Conservation (phyloP, 1,139 yeast species). For the Meyerozyma carpophila region DNA sequence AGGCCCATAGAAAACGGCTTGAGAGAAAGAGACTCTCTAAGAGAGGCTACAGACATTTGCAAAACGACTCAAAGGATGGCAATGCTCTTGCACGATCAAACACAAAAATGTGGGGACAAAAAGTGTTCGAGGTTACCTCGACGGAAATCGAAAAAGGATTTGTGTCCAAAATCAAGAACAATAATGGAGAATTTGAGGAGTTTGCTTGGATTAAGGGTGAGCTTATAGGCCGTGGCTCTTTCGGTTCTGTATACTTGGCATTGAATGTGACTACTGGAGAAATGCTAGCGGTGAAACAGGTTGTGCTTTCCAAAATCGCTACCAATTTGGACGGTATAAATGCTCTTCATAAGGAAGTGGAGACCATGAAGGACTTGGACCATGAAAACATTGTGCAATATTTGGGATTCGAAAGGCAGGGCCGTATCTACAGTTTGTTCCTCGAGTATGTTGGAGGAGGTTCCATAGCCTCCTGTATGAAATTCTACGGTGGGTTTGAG, state of each 20-base stretch:
- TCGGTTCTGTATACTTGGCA: conserved; percentile 93
- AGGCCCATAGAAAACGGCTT: conserved; percentile 62
- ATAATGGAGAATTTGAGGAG: conserved; percentile 66
- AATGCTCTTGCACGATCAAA: conserved; percentile 60
- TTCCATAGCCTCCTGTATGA: conserved; percentile 80
- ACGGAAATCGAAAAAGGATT: conserved; percentile 55
- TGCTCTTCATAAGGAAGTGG: conserved; percentile 86
- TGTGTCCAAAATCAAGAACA: conserved; percentile 56
- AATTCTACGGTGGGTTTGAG: conserved; percentile 81
- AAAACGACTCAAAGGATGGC: neutral
- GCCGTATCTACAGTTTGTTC: conserved; percentile 74
- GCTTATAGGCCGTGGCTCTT: conserved; percentile 92
- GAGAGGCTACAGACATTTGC: neutral
- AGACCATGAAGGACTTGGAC: conserved; percentile 89
- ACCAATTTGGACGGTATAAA: conserved; percentile 57
- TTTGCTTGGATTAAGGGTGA: conserved; percentile 99
- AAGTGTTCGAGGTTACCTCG: conserved; percentile 85
- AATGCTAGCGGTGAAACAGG: conserved; percentile 98
- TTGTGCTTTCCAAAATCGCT: conserved; percentile 57
- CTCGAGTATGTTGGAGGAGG: conserved; percentile 98
- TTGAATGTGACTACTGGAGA: conserved; percentile 96
- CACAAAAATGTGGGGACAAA: conserved; percentile 98
- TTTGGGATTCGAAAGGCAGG: conserved; percentile 81
- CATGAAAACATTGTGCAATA: conserved; percentile 94
- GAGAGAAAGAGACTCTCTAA: conserved; percentile 18